Base-by-base conservation (phyloP, 1,284 basidiomycete species). In the Cutaneotrichosporon cutaneum region DNA sequence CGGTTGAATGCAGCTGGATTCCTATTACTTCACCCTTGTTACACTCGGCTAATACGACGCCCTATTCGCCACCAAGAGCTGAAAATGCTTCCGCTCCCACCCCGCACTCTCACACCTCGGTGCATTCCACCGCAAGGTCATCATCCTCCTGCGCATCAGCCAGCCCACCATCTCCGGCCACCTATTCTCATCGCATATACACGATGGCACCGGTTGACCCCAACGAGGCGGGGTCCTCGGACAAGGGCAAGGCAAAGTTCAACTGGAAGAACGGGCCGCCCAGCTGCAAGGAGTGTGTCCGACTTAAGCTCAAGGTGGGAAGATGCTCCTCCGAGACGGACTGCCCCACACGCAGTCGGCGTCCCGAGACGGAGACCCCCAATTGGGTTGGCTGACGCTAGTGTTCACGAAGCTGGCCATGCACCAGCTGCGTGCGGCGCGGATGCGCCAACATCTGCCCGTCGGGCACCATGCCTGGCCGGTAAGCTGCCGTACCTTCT, bases 361-460 rank as follows among this genome's bases (percentile, higher is more conserved):
- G 39, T 42, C 16, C 39, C 39, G 39, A 42, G 18, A n/a, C 39
- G 39, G 39, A 42, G 39, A 18, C 39, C 16, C 8, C 39, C 16
- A 18, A 14, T 42, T 42, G n/a, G n/a, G n/a, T n/a, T n/a, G n/a
- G n/a, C 39, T 42, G 16, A 42, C 39, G 18, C 39, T 57, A 69
- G 68, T 69, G 68, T 48, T 65, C 65, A 22, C 63, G 68, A 21
- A 62, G 59, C 11, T 69, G 66, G 66, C 68, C 68, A 16, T 69
- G 68, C 39, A 55, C 65, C 16, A 64, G 61, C 50, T 69, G 68
- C 42, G 62, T 68, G 18, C 59, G 64, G 4, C 59, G 68, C 18
- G 66, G 66, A 26, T 68, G 66, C 50, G 62, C 57, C n/a, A 58
- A 64, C 33, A 60, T 69, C 24, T 69, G 68, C 27, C 68, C 68